Evolutionary conservation across 345 rosid species (phyloP).

Genomic region (Zanthoxylum bungeanum): DNA sequence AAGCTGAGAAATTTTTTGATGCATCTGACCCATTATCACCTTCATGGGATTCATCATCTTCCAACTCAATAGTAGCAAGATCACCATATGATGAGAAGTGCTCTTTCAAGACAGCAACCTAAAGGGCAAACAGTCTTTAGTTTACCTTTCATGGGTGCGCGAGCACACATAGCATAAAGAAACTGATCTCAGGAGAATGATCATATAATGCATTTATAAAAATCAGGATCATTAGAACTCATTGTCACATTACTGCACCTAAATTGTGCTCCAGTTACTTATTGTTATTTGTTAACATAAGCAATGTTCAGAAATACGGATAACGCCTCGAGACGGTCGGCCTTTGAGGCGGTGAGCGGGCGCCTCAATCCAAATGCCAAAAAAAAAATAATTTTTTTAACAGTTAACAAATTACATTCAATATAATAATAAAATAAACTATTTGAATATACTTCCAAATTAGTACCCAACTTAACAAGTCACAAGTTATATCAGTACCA

Average conservation of each 20-base stretch:
- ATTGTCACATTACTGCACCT: neutral
- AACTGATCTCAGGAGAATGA: neutral
- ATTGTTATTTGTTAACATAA: too few relatives aligned
- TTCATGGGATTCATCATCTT: conserved; percentile 43
- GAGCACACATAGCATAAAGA: neutral
- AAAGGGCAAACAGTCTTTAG: conserved; percentile 21
- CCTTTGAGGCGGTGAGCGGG: too few relatives aligned
- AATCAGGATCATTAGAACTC: neutral
- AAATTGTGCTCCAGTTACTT: neutral
- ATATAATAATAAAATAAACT: too few relatives aligned
- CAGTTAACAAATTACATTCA: too few relatives aligned
- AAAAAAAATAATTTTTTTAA: too few relatives aligned
- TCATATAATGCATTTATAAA: neutral
- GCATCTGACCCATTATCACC: conserved; percentile 31
- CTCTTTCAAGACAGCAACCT: conserved; percentile 69
- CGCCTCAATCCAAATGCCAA: too few relatives aligned
- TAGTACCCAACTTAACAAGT: too few relatives aligned
- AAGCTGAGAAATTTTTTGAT: conserved; percentile 42
- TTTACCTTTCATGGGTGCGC: neutral
- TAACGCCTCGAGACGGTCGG: too few relatives aligned
- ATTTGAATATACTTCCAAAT: too few relatives aligned
- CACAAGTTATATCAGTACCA: too few relatives aligned
- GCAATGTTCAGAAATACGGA: too few relatives aligned
- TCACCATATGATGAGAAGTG: conserved; percentile 77
- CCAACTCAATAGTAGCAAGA: conserved; percentile 61